Base-by-base conservation (phyloP, 495 filamentous ascomycete genomes). In the Hypoxylon cercidicola region DNA sequence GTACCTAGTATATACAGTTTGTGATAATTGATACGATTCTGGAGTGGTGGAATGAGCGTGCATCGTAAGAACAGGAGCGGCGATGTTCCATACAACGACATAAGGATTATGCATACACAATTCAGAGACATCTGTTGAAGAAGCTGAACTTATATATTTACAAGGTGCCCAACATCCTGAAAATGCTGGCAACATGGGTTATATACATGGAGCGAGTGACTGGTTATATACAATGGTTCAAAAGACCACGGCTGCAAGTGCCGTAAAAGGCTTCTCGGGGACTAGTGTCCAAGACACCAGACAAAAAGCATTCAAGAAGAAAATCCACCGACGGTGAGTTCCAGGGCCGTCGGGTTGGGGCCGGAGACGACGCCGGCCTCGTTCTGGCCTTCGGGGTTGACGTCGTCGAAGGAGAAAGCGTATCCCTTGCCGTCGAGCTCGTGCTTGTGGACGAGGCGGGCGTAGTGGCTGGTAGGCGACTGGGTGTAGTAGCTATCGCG, bases 331-430 rank as follows among this genome's bases (percentile, higher is more conserved):
- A 64, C 50, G 51, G 45, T 55, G 37, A 64, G 49, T 32, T 60
- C 28, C 8, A 69, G 46, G 12, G 46, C 39, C 30, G 55, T 13
- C 0, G 66, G 61, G 28, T 23, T 55, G 13, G 44, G 1, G 16
- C 73, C 72, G 1, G 74, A 43, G 3, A 81, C 75, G 15, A 69
- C 71, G 15, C 78, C 78, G 10, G 74, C 69, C 25, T 61, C 63
- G 63, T 79, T 75, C 64, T 70, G 50, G 21, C 71, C 74, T 13
- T 62, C 52, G 13, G 79, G 77, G 57, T 77, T 78, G 44, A 82
- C 80, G 59, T 83, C 81, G 45, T 83, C 81, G 62, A 79, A 83
- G 0, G 81, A 61, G 63, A 83, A 83, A 8, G 81, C 76, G 41
- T 83, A 83, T 1, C 80, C 81, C 30, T 70, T 65, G 10, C 72